phyloP scores from a whole-genome alignment of 352 stramenopile species.

The Phytophthora citricola region DNA sequence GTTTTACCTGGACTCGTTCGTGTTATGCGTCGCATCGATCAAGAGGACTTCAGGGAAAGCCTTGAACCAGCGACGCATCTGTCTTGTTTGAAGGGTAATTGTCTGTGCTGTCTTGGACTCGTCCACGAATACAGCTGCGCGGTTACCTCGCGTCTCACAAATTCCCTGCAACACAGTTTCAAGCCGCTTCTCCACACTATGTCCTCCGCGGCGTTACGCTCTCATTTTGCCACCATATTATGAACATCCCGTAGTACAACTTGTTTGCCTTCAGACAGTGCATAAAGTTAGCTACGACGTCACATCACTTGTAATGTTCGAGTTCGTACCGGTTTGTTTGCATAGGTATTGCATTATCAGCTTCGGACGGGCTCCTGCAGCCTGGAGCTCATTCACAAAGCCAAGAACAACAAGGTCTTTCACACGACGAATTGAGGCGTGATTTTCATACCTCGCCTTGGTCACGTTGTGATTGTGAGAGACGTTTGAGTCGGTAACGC shows the following conservation, averaged over 20 bases:
- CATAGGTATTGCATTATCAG: too few relatives aligned
- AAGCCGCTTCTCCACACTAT: background rate
- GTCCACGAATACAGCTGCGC: constrained; percentile 5
- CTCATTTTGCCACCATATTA: constrained; percentile 9
- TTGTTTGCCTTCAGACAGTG: background rate
- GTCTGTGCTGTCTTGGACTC: constrained; percentile 1
- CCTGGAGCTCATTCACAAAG: constrained; percentile 12
- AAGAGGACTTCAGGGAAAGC: constrained; percentile 14
- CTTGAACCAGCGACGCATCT: constrained; percentile 17
- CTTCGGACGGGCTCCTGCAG: background rate
- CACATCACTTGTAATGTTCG: too few relatives aligned
- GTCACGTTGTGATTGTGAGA: constrained; percentile 7
- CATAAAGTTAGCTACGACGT: too few relatives aligned
- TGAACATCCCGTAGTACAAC: background rate
- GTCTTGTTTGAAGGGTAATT: constrained; percentile 9
- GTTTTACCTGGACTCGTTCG: constrained; percentile 7
- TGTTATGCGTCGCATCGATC: constrained; percentile 8
- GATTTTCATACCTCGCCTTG: constrained; percentile 1
- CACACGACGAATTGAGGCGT: background rate
- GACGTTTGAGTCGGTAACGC: constrained; percentile 1
- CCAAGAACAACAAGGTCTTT: too few relatives aligned
- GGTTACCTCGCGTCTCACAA: constrained; percentile 1
- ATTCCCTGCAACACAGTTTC: background rate
- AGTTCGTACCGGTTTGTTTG: too few relatives aligned
- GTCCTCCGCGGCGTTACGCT: background rate